Base-by-base conservation (phyloP, 495 filamentous ascomycete species). In the Jackrogersella multiformis region DNA sequence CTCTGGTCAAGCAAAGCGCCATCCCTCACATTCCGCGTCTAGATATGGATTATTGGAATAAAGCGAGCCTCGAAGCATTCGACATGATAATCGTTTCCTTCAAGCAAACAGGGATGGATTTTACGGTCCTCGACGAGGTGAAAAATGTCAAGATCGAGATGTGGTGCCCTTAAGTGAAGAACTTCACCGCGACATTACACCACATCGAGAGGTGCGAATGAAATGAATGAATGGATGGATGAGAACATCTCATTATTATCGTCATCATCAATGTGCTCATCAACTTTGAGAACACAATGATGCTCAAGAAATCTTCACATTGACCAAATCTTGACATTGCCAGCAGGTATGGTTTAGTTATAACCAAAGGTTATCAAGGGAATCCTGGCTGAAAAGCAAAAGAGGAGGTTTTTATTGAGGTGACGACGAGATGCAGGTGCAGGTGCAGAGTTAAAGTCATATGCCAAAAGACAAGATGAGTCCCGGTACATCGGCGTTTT, bases 41-140 rank as follows among this genome's bases (percentile, higher is more conserved):
- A 8, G 54, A 59, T 6, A 73, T 74, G 28, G 54, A 64, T 5
- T 23, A 74, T 8, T 72, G 73, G 71, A 68, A 64, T 8, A 64
- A 42, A 34, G 46, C 65, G 4, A 56, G 36, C n/a, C 61, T 76
- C 18, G 63, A 71, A 30, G 26, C 55, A n/a, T 77, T 76, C 41
- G 75, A 78, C 44, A 68, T 68, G 60, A 71, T 79, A 35, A 64
- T 76, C 21, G 73, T 78, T 7, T 57, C 69, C 0, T 68, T 76
- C 34, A 71, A 69, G 46, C 76, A 79, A 46, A 46, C 45, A 6
- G 67, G 64, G 2, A 56, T 76, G 53, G 72, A 77, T 48, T 76
- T 73, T 55, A 69, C 39, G 18, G 51, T 76, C 15, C 42, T 77
- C 12, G 61, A 72, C 0, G 45, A 63, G 30, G 28, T 76, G 2